A percentile compares a stretch with the other conserved stretches of the same genome.
Evolutionary conservation across 2,329 filamentous ascomycete species (phyloP).

Genomic region (Septoria petroselini): DNA sequence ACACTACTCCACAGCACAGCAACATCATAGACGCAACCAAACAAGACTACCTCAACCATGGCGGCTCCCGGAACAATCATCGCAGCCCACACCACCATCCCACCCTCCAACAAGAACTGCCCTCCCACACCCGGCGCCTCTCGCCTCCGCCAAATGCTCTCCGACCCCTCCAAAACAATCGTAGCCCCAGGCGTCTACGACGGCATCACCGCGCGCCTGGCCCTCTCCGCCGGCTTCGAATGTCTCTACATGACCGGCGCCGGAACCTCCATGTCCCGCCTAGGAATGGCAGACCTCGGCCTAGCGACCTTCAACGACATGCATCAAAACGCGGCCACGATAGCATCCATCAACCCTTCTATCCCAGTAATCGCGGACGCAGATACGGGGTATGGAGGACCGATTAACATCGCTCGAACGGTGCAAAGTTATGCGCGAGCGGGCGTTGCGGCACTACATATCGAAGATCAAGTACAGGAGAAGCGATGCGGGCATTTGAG

Average conservation of each 20-base stretch:
- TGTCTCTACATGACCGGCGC: constrained; percentile 68
- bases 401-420: constrained; percentile 33
- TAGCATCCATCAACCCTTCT: constrained; percentile 56
- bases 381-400: constrained; percentile 57
- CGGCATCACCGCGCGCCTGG: constrained; percentile 63
- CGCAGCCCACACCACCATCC: constrained; percentile 23
- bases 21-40: not conserved
- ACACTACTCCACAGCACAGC: not conserved
- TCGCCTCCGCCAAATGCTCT: constrained; percentile 34
- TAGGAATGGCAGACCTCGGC: constrained; percentile 63
- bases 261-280: constrained; percentile 58
- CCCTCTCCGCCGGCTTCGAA: constrained; percentile 61
- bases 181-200: constrained; percentile 67
- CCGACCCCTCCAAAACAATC: constrained; percentile 40
- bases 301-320: constrained; percentile 62
- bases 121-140: constrained; percentile 25
- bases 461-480: constrained; percentile 62
- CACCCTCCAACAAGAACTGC: constrained; percentile 9
- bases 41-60: constrained; percentile 3
- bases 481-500: constrained; percentile 63
- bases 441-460: constrained; percentile 59
- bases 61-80: constrained; percentile 19
- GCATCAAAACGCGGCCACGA: constrained; percentile 62
- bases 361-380: constrained; percentile 61
- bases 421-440: constrained; percentile 39